These are phyloP conservation scores for Chlorencoelia australis DNA, from an alignment of 2,329 filamentous ascomycete species.

Conservation along the genomic window DNA sequence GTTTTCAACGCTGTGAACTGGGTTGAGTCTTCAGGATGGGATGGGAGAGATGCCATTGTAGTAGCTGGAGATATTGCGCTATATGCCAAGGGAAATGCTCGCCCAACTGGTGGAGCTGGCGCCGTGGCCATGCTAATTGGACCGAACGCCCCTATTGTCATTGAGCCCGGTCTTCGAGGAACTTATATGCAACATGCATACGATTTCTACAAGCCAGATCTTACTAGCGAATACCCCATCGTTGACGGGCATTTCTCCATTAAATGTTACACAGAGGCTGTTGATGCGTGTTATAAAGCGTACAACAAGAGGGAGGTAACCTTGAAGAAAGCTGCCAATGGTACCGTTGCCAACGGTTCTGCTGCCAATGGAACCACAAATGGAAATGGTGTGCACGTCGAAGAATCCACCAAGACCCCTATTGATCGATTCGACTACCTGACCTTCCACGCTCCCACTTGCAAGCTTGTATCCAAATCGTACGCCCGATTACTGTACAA, in stretches of 20 bases:
- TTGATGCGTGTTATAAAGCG: conserved; percentile 72
- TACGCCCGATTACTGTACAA: conserved; percentile 79
- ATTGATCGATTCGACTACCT: conserved; percentile 79
- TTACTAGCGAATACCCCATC: conserved; percentile 78
- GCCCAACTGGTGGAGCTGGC: conserved; percentile 72
- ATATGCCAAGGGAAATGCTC: conserved; percentile 74
- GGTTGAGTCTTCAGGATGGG: conserved; percentile 80
- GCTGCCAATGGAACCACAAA: conserved; percentile 37
- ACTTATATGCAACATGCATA: conserved; percentile 77
- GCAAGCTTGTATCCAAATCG: conserved; percentile 80
- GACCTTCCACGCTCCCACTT: conserved; percentile 74
- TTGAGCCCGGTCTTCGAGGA: conserved; percentile 70
- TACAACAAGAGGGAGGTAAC: conserved; percentile 65
- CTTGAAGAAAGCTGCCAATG: conserved; percentile 41
- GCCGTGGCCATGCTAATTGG: conserved; percentile 71
- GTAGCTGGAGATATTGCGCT: conserved; percentile 76
- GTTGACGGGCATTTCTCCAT: conserved; percentile 78
- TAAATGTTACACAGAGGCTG: conserved; percentile 71
- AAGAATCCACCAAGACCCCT: conserved; percentile 41
- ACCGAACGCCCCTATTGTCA: conserved; percentile 64
- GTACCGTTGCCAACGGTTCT: conserved; percentile 40
- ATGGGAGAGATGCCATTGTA: conserved; percentile 71
- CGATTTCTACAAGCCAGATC: conserved; percentile 85
- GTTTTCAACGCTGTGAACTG: conserved; percentile 78
- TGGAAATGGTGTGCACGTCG: conserved; percentile 25